Percentiles rank a stretch among this genome's conserved stretches.
These are phyloP conservation scores for Pythium utonaiense DNA, from an alignment of 352 stramenopile species.

Conservation along the genomic window DNA sequence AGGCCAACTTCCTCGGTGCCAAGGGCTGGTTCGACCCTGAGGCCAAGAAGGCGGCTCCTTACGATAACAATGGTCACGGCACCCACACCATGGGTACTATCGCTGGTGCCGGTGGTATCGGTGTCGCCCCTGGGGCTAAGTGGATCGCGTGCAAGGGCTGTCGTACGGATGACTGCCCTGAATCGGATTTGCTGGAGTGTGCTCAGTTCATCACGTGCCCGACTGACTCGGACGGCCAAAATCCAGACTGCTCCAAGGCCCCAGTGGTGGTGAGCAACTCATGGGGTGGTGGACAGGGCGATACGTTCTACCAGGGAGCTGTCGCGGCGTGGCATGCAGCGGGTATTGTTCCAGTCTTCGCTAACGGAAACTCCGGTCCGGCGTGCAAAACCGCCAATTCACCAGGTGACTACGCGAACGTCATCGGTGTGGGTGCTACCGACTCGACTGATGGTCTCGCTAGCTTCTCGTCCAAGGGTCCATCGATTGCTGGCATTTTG, in stretches of 20 bases:
- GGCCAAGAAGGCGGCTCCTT: constrained; percentile 13
- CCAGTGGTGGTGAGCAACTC: constrained; percentile 25
- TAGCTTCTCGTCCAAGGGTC: no score
- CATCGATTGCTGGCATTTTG: no score
- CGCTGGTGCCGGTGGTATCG: constrained; percentile 6
- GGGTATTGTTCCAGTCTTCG: constrained; percentile 20
- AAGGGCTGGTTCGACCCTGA: constrained; percentile 29
- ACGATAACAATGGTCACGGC: constrained; percentile 27
- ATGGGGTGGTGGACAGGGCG: constrained; percentile 17
- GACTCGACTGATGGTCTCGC: no score
- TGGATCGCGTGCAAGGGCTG: constrained; percentile 15
- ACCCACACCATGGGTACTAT: constrained; percentile 19
- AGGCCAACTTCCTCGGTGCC: constrained; percentile 3
- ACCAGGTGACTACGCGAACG: no score
- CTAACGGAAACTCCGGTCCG: no score
- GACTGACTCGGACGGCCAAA: constrained; percentile 8
- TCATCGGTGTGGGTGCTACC: no score
- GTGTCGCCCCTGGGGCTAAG: constrained; percentile 15
- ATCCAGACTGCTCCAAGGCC: constrained; percentile 14
- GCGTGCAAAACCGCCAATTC: no score
- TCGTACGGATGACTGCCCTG: constrained; percentile 1
- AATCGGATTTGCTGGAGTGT: constrained; percentile 22
- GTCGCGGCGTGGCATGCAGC: constrained; percentile 13
- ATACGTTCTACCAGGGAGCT: constrained; percentile 6
- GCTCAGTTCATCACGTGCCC: constrained; percentile 33